These are phyloP conservation scores for Daldinia decipiens DNA, from an alignment of 495 filamentous ascomycete genomes.

Conservation along the genomic window DNA sequence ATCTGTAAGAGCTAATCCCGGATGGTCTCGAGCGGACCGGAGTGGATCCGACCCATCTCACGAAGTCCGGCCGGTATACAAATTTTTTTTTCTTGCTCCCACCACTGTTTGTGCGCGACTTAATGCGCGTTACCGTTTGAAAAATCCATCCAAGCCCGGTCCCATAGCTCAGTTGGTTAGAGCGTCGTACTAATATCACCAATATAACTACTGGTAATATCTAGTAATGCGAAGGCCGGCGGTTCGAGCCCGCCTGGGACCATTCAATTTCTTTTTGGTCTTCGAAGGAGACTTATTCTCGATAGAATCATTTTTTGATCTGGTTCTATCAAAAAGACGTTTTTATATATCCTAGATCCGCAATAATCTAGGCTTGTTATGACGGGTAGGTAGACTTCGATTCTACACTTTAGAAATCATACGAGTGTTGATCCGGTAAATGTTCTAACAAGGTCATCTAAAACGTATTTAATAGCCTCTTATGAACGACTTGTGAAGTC, in stretches of 20 bases:
- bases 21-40: neutral
- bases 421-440: neutral
- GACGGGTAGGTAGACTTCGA: too few species aligned
- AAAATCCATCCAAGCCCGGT: neutral
- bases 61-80: neutral
- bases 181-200: slow-evolving; percentile 33
- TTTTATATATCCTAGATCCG: too few species aligned
- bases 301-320: too few species aligned
- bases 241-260: slow-evolving; percentile 36
- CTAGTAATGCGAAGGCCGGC: slow-evolving; percentile 33
- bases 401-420: too few species aligned
- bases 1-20: neutral
- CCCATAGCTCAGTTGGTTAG: slow-evolving; percentile 40
- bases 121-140: slow-evolving; percentile 4
- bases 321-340: too few species aligned
- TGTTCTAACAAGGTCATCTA: neutral
- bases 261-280: slow-evolving; percentile 8
- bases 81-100: neutral
- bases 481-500: too few species aligned
- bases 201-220: too few species aligned
- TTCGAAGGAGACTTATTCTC: neutral
- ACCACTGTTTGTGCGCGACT: neutral
- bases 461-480: too few species aligned
- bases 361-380: too few species aligned
- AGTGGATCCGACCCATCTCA: neutral